Base-by-base conservation (phyloP, 1,139 yeast genomes). In the Candida albicans region DNA sequence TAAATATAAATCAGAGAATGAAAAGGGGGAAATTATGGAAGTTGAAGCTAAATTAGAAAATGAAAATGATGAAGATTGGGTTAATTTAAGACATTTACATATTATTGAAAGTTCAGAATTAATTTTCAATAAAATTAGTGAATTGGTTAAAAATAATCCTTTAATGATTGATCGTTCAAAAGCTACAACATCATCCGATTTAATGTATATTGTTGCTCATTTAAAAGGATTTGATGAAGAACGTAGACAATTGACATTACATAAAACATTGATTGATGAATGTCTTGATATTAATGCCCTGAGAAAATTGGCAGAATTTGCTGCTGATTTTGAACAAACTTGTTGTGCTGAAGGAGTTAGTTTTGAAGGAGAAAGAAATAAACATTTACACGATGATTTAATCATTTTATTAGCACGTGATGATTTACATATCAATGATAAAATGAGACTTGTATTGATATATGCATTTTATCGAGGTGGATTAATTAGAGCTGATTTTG, bases 401-500 rank as follows among this genome's bases (percentile, higher is more conserved):
- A 70, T 93, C 27, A 74, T 69, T 4, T 60, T 83, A 31, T 67
- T 91, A 33, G 79, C 80, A 18, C 65, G 83, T 51, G 69, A 75
- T 42, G 74, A 71, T 41, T 68, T 81, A 41, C 71, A 68, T 24
- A 69, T 74, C 18, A 73, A 77, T 38, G 95, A 89, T 55, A 88
- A 88, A 58, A 72, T 89, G 51, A 77, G 99, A 49, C 70, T 87
- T 36, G 77, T 93, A n/a, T 70, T 88, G 27, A 68, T 87, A 4
- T 93, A 93, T 62, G 86, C 91, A 1, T 64, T 90, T 33, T 87
- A 83, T 62, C 75, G 98, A 52, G 93, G 95, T 4, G 99, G 99
- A 0, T 69, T 93, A 26, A 74, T 88, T 13, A 85, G 83, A 52
- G 62, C 74, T 8, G 99, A 93, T 67, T 80, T 86, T 52, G 66